These are phyloP conservation scores for Cucurbita moschata DNA, from an alignment of 306 rosid genomes.

Conservation along the genomic window DNA sequence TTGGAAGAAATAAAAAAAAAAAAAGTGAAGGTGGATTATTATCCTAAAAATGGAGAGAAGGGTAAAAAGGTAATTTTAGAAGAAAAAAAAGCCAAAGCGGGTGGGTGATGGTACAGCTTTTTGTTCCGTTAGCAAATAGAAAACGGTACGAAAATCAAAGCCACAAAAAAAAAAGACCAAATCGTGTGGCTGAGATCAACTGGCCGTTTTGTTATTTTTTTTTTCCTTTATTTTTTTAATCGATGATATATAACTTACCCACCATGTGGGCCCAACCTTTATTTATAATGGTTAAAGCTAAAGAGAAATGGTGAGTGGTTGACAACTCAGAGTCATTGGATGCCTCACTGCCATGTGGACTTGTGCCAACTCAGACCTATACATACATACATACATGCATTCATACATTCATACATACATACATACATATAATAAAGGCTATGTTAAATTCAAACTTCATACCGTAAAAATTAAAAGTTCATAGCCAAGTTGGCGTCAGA, in stretches of 20 bases:
- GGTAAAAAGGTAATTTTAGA: background rate
- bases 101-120: background rate
- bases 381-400: too few relatives aligned
- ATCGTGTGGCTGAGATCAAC: conserved; percentile 8
- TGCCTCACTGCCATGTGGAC: conserved; percentile 1
- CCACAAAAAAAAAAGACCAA: conserved; percentile 1
- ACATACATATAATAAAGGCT: too few relatives aligned
- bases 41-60: background rate
- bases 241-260: too few relatives aligned
- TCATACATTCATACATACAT: too few relatives aligned
- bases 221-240: too few relatives aligned
- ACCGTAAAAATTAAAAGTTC: background rate
- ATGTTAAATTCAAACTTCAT: too few relatives aligned
- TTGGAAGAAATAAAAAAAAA: background rate
- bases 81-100: background rate
- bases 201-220: conserved; percentile 11
- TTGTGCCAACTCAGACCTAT: background rate
- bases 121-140: background rate
- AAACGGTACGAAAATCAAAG: conserved; percentile 19
- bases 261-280: background rate
- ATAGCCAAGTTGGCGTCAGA: background rate
- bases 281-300: background rate
- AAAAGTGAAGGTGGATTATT: background rate
- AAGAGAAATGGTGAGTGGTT: background rate
- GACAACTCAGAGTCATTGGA: conserved; percentile 41